Evolutionary conservation across 179 eudicot genomes (phyloP).

Genomic region (Heliamphora pulchella): DNA sequence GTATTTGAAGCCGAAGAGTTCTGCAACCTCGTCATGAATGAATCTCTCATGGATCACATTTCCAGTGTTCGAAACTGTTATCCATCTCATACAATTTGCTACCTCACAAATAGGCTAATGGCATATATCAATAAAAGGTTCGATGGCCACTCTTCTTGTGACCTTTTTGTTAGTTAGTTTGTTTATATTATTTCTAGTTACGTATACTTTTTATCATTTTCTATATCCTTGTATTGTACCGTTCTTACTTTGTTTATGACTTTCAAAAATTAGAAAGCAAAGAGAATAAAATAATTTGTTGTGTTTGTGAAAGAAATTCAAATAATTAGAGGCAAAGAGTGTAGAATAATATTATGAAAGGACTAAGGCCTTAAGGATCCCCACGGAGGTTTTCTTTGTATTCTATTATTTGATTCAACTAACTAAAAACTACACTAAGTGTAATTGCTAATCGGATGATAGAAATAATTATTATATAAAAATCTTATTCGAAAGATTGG

Average conservation of each 20-base stretch:
- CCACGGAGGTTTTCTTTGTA: too few relatives aligned
- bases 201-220: background rate
- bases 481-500: too few relatives aligned
- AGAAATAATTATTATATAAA: too few relatives aligned
- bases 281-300: too few relatives aligned
- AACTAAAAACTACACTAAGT: too few relatives aligned
- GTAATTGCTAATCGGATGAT: too few relatives aligned
- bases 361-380: too few relatives aligned
- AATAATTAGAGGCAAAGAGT: too few relatives aligned
- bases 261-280: background rate
- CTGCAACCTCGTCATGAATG: conserved; percentile 50
- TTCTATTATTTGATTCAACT: too few relatives aligned
- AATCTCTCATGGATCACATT: conserved; percentile 51
- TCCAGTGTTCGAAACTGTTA: conserved; percentile 48
- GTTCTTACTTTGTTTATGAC: background rate
- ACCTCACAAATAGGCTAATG: conserved; percentile 62
- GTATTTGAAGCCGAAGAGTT: conserved; percentile 81
- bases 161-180: background rate
- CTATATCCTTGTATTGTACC: background rate
- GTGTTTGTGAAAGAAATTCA: too few relatives aligned
- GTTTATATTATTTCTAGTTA: background rate
- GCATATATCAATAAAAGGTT: conserved; percentile 83
- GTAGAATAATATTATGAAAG: too few relatives aligned
- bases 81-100: conserved; percentile 79
- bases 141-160: conserved; percentile 14